A percentile compares a stretch with the other conserved stretches of the same genome.
These are phyloP conservation scores for Pterocarpus macrocarpus DNA, from an alignment of 306 rosid species.

Conservation along the genomic window DNA sequence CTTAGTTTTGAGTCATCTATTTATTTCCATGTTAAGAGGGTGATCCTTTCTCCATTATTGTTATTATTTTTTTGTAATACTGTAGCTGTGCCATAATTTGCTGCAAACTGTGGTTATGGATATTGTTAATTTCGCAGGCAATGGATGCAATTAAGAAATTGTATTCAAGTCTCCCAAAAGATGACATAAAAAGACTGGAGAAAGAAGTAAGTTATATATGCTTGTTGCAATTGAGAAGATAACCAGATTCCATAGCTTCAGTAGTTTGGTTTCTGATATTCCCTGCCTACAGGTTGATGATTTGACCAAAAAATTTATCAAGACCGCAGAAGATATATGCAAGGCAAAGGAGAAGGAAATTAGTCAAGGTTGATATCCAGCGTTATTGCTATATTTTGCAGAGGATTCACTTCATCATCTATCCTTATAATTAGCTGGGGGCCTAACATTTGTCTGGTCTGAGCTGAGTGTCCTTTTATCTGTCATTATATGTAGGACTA, in stretches of 20 bases:
- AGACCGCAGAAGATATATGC: slow-evolving; percentile 83
- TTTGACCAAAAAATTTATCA: slow-evolving; percentile 79
- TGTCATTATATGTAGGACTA: slow-evolving; percentile 27
- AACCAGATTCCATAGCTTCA: slow-evolving; percentile 21
- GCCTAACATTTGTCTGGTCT: slow-evolving; percentile 35
- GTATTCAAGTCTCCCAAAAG: slow-evolving; percentile 77
- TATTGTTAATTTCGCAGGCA: slow-evolving; percentile 62
- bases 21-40: background rate
- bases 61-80: background rate
- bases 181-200: slow-evolving; percentile 87
- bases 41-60: background rate
- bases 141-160: slow-evolving; percentile 88
- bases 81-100: slow-evolving; percentile 12
- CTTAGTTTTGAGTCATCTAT: slow-evolving; percentile 1
- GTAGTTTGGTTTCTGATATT: slow-evolving; percentile 40
- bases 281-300: slow-evolving; percentile 75
- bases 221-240: slow-evolving; percentile 3
- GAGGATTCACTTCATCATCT: slow-evolving; percentile 18
- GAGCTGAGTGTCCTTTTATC: slow-evolving; percentile 24
- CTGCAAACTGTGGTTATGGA: slow-evolving; percentile 31
- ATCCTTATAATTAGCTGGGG: slow-evolving; percentile 2
- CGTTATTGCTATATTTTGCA: slow-evolving; percentile 3
- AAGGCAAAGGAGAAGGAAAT: slow-evolving; percentile 92
- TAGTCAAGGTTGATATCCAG: slow-evolving; percentile 59
- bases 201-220: slow-evolving; percentile 74